These are phyloP conservation scores for Starmerella vitae DNA, from an alignment of 805 yeast genomes.

Conservation along the genomic window DNA sequence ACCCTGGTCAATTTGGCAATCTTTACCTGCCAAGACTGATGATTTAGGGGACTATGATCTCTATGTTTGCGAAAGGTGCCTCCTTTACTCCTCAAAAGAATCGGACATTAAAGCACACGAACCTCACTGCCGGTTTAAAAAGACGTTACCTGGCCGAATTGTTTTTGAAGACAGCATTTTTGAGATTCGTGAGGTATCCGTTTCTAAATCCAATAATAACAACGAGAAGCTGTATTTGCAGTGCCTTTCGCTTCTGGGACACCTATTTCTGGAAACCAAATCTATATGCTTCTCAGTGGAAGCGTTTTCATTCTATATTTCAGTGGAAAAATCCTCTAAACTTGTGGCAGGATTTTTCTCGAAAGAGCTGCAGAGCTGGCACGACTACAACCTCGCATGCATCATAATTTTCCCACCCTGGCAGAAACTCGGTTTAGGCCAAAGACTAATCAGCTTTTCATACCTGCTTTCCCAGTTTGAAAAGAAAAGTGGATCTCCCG, in stretches of 20 bases:
- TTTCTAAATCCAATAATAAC: conserved; percentile 30
- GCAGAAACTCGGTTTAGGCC: conserved; percentile 66
- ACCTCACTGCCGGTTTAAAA: conserved; percentile 18
- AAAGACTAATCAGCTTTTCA: conserved; percentile 67
- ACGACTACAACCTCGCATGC: conserved; percentile 78
- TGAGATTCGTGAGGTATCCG: conserved; percentile 54
- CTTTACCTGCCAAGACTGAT: conserved; percentile 31
- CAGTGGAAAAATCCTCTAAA: conserved; percentile 22
- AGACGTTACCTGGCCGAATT: conserved; percentile 46
- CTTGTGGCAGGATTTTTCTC: conserved; percentile 84
- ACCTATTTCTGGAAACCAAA: conserved; percentile 78
- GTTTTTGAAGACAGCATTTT: conserved; percentile 48
- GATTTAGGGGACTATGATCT: conserved; percentile 30
- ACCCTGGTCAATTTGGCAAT: conserved; percentile 20
- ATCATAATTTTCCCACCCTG: conserved; percentile 85
- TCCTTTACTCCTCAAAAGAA: conserved; percentile 52
- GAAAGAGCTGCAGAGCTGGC: conserved; percentile 59
- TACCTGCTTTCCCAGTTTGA: conserved; percentile 59
- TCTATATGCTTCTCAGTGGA: conserved; percentile 72
- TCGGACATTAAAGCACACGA: conserved; percentile 39
- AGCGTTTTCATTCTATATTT: conserved; percentile 62
- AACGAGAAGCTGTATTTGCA: conserved; percentile 50
- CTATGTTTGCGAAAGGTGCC: conserved; percentile 68
- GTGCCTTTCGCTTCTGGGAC: conserved; percentile 69
- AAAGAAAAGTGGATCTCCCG: conserved; percentile 70